Evolutionary conservation across 148 eudicot species (phyloP), one percentile per base, ranked within the genome.

Genomic region (Rhododendron vialii): DNA sequence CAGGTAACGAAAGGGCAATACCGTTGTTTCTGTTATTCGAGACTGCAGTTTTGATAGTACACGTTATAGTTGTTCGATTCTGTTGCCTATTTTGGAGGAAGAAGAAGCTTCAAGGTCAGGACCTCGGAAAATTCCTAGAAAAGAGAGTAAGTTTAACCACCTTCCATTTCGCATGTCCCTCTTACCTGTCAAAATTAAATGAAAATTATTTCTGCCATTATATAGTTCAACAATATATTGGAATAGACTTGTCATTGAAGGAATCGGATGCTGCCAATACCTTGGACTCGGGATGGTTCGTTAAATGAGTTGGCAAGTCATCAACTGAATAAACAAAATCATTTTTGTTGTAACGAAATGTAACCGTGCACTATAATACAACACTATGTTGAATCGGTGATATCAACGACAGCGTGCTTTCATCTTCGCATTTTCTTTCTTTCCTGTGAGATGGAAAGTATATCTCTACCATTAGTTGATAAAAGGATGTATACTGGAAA

Each of bases 41-140:
- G 87, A 89, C 96, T 41, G 76, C 86, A 61, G 41, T 94, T 30
- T 81, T 97, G 90, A 87, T 95, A 50, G 73, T 89, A 78, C 86
- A 95, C 26, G 93, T 92, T 48, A 83, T 90, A 63, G 71, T 83
- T 20, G 98, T 94, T 50, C 88, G 96, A 75, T 93, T 93, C 90
- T 97, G 99, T 87, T 94, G 92, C 78, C 85, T 93, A 63, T 95
- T 97, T 86, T 97, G 99, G 99, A 87, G 88, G 86, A 97, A 97
- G 81, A 93, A 86, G 83, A 97, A 94, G 92, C 93, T 97, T 80
- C 96, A 92, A 92, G 90, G 84, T 84, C 98, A 89, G 86, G 88
- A 91, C 78, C 96, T 97, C 4, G 95, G 96, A 61, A 90, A 85
- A 86, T 95, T 97, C 88, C 91, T 97, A 10, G 96, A 97, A 84